Conservation (phyloP, 306 rosid species). For the Pueraria montana region DNA sequence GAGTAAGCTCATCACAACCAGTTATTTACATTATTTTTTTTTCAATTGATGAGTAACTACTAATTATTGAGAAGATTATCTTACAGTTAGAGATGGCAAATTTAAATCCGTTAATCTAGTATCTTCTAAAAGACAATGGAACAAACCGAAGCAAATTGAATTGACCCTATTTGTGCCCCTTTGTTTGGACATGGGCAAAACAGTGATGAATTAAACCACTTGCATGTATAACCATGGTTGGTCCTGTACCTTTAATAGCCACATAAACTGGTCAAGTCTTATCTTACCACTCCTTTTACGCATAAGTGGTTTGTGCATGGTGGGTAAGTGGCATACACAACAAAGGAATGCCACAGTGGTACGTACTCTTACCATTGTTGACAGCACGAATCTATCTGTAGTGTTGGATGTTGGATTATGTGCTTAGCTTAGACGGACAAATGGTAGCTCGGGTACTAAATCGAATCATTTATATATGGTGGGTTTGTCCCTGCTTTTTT, state of each 20-base stretch:
- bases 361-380: slow-evolving; percentile 16
- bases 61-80: slow-evolving; percentile 34
- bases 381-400: slow-evolving; percentile 40
- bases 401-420: slow-evolving; percentile 26
- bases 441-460: slow-evolving; percentile 21
- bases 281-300: not conserved
- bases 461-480: no score
- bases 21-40: not conserved
- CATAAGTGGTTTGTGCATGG: slow-evolving; percentile 67
- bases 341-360: slow-evolving; percentile 47
- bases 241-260: slow-evolving; percentile 53
- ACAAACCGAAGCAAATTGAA: slow-evolving; percentile 33
- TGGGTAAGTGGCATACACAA: slow-evolving; percentile 70
- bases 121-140: slow-evolving; percentile 18
- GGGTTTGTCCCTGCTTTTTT: no score
- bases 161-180: slow-evolving; percentile 68
- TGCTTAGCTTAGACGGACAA: slow-evolving; percentile 16
- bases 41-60: not conserved
- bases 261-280: slow-evolving; percentile 38
- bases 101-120: not conserved
- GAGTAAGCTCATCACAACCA: slow-evolving; percentile 17
- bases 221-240: slow-evolving; percentile 48
- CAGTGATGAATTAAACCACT: slow-evolving; percentile 48
- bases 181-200: slow-evolving; percentile 46
- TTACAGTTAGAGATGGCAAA: slow-evolving; percentile 24